Percentiles rank a stretch among this genome's conserved stretches.
phyloP scores from a whole-genome alignment of 2,329 filamentous ascomycete genomes.

The Rachicladosporium sp. region DNA sequence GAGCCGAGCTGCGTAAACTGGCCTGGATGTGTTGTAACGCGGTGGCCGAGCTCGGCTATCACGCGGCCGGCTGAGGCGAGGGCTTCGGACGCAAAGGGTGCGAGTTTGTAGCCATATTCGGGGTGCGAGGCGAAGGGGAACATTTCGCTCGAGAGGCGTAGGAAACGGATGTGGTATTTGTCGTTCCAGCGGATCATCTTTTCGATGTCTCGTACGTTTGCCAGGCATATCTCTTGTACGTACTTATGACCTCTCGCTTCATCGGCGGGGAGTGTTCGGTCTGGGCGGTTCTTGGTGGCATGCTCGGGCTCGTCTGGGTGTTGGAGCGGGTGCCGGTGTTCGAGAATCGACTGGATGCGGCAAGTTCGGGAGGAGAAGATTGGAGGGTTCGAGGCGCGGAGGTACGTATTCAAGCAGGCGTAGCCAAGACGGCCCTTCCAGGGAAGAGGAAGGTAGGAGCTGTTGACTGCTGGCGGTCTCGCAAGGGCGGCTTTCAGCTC shows the following conservation, averaged over 20 bases:
- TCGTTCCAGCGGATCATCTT: slow-evolving; percentile 92
- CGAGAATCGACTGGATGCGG: slow-evolving; percentile 77
- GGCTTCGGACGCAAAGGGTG: slow-evolving; percentile 67
- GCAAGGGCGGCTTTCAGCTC: slow-evolving; percentile 47
- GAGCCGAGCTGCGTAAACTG: slow-evolving; percentile 88
- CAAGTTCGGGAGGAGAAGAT: slow-evolving; percentile 88
- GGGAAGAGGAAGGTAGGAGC: slow-evolving; percentile 68
- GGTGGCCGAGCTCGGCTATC: slow-evolving; percentile 65
- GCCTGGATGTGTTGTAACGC: slow-evolving; percentile 81
- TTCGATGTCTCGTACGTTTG: slow-evolving; percentile 69
- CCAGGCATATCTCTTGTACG: slow-evolving; percentile 63
- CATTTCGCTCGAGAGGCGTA: slow-evolving; percentile 90
- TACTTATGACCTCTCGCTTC: slow-evolving; percentile 56
- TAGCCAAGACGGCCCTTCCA: slow-evolving; percentile 87
- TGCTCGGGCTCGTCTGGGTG: slow-evolving; percentile 69
- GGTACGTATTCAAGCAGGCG: slow-evolving; percentile 86
- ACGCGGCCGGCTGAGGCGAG: slow-evolving; percentile 66
- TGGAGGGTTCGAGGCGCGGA: slow-evolving; percentile 67
- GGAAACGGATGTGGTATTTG: slow-evolving; percentile 79
- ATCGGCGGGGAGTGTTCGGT: slow-evolving; percentile 57
- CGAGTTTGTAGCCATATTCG: slow-evolving; percentile 74
- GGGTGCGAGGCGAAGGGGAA: slow-evolving; percentile 89
- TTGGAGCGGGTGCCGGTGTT: slow-evolving; percentile 70
- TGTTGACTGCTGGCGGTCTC: slow-evolving; percentile 68
- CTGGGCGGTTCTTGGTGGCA: slow-evolving; percentile 72